phyloP scores from a whole-genome alignment of 495 filamentous ascomycete genomes.

The Xanthoparmelia taractica region DNA sequence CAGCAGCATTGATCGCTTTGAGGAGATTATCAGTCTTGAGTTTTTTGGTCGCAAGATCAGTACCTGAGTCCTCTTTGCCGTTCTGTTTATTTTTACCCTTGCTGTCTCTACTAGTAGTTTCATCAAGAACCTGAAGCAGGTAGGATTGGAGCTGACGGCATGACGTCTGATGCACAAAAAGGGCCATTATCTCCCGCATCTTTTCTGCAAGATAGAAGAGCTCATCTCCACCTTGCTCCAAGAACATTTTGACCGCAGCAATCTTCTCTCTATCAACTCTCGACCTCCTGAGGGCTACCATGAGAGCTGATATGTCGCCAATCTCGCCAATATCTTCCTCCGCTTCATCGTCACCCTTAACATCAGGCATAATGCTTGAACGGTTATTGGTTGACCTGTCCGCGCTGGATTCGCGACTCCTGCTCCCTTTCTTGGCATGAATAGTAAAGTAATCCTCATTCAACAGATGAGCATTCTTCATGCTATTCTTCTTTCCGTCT shows the following conservation, averaged over 20 bases:
- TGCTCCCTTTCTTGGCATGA: constrained; percentile 40
- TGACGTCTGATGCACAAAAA: constrained; percentile 85
- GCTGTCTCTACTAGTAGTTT: constrained; percentile 34
- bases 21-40: constrained; percentile 39
- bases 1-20: constrained; percentile 33
- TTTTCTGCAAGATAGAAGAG: constrained; percentile 64
- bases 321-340: constrained; percentile 48
- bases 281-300: constrained; percentile 54
- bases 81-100: constrained; percentile 20
- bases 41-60: constrained; percentile 26
- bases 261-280: constrained; percentile 88
- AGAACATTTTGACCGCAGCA: constrained; percentile 68
- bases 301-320: constrained; percentile 54
- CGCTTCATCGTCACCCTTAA: constrained; percentile 30
- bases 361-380: constrained; percentile 30
- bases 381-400: constrained; percentile 25
- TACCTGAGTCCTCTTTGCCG: constrained; percentile 23
- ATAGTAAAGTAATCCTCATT: constrained; percentile 86
- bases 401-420: constrained; percentile 36
- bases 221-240: constrained; percentile 72
- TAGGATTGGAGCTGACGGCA: constrained; percentile 64
- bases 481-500: constrained; percentile 30
- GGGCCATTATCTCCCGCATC: constrained; percentile 76
- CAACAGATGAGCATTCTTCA: constrained; percentile 53
- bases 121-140: constrained; percentile 56